Base-by-base conservation (phyloP, 192 early-diverging fungal species). In the Coemansia sp. region DNA sequence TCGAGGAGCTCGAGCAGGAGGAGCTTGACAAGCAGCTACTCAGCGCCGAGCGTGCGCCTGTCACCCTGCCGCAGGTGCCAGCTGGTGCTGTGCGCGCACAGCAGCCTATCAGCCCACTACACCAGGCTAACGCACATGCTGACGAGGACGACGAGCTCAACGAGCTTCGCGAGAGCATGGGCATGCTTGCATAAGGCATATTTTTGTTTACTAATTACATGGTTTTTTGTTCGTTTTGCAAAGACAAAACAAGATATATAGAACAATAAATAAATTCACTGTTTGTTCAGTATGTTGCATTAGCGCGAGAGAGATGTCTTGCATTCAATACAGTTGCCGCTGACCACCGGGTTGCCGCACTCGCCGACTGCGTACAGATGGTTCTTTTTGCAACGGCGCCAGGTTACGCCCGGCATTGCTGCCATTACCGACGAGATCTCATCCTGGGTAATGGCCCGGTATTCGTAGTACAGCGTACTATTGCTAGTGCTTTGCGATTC, bases 1-100 rank as follows among this genome's bases (percentile, higher is more conserved):
- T 97, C 47, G 94, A 98, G 60, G 86, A 89, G 66, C 76, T 97
- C 38, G 96, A 96, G 71, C 94, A 98, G 86, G 92, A 94, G 78
- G 90, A 93, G 60, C 72, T 97, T 55, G 93, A 97, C 76, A 84
- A 82, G 37, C 84, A 91, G 81, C 84, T 98, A 62, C 74, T 96
- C 59, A 86, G 86, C 38, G 89, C 89, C 0, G 89, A 87, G 41
- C 50, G 72, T 23, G 84, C 88, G 39, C 81, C 90, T 51, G 72
- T 87, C 52, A 70, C 85, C 58, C 66, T 92, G 69, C 84, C 91
- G 11, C 84, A 78, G 62, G 87, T 85, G 62, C 87, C 47, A 5
- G 29, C n/a, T 6, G 6, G 25, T 3, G 24, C 54, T 32, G 54
- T 56, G 43, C 43, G 43, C 43, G 43, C 43, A 6, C 32, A 35